These are phyloP conservation scores for Phytopythium litorale DNA, from an alignment of 352 stramenopile genomes.

Conservation along the genomic window DNA sequence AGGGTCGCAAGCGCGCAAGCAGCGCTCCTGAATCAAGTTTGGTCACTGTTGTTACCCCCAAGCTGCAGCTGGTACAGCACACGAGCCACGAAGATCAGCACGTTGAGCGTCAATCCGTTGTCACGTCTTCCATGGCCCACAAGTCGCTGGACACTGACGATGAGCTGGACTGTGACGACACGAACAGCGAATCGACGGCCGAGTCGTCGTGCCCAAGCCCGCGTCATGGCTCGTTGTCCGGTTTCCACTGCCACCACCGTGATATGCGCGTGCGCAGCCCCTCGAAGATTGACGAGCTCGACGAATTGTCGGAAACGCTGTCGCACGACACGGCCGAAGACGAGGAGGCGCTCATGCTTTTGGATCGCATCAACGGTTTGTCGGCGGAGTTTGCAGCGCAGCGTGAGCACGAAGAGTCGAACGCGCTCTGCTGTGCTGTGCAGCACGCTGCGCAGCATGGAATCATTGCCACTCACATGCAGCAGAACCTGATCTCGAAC, in stretches of 20 bases:
- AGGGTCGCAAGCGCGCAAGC: slow-evolving; percentile 5
- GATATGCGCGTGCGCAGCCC: slow-evolving; percentile 4
- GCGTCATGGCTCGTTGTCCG: slow-evolving; percentile 31
- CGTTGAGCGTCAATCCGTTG: background rate
- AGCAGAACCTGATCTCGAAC: slow-evolving; percentile 60
- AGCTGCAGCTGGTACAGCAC: background rate
- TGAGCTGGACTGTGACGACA: slow-evolving; percentile 69
- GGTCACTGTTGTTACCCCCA: background rate
- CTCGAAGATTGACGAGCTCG: slow-evolving; percentile 27
- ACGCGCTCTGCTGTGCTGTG: slow-evolving; percentile 62
- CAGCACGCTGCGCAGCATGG: slow-evolving; percentile 65
- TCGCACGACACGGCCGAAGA: slow-evolving; percentile 61
- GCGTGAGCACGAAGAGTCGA: slow-evolving; percentile 68
- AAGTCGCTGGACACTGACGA: slow-evolving; percentile 42
- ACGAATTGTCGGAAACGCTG: slow-evolving; percentile 48
- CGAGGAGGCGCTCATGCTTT: slow-evolving; percentile 52
- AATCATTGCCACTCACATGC: slow-evolving; percentile 54
- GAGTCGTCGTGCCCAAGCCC: slow-evolving; percentile 74
- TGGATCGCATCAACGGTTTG: slow-evolving; percentile 64
- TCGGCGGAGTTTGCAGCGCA: slow-evolving; percentile 64
- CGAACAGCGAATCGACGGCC: slow-evolving; percentile 66
- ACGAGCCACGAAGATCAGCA: background rate
- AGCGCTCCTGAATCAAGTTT: slow-evolving; percentile 1
- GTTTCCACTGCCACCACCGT: slow-evolving; percentile 27
- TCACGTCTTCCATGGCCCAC: background rate